phyloP scores from a whole-genome alignment of 139 green algal genomes.

The Micractinium sp. region DNA sequence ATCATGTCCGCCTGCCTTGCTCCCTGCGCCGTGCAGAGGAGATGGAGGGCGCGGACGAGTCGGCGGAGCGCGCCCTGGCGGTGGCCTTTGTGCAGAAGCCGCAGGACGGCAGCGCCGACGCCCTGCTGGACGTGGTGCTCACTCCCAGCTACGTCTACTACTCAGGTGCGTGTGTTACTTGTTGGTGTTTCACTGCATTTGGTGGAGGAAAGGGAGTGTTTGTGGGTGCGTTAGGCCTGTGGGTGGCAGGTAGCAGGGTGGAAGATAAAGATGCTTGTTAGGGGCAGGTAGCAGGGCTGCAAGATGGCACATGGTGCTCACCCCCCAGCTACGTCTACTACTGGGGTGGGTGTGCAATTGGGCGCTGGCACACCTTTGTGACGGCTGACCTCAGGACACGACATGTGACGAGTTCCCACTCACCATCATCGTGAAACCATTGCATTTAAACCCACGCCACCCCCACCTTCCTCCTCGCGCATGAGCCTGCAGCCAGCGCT shows the following conservation, averaged over 20 bases:
- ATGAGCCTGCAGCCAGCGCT: conserved; percentile 48
- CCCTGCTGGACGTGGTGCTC: conserved; percentile 56
- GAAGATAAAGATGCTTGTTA: too few species aligned
- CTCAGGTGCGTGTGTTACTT: neutral
- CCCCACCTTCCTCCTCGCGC: too few species aligned
- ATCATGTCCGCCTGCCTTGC: neutral
- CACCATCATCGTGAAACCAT: too few species aligned
- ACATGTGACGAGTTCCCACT: too few species aligned
- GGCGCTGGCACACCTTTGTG: too few species aligned
- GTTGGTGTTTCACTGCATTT: neutral
- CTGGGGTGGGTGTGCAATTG: neutral
- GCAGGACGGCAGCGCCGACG: conserved; percentile 80
- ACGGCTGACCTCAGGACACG: too few species aligned
- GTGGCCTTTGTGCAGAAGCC: conserved; percentile 66
- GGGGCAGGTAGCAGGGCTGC: too few species aligned
- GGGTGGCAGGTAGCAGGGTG: too few species aligned
- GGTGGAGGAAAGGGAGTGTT: neutral
- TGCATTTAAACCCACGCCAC: too few species aligned
- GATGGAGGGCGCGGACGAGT: conserved; percentile 11
- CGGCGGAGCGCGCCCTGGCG: conserved; percentile 31
- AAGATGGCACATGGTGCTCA: conserved; percentile 69
- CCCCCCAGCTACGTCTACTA: conserved; percentile 87
- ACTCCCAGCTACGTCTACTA: conserved; percentile 87
- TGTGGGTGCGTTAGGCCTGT: neutral
- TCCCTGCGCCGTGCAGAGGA: conserved; percentile 11